Percentiles rank a stretch among this genome's conserved stretches.
Conservation (phyloP, 345 rosid genomes). For the Aquilaria malaccensis region DNA sequence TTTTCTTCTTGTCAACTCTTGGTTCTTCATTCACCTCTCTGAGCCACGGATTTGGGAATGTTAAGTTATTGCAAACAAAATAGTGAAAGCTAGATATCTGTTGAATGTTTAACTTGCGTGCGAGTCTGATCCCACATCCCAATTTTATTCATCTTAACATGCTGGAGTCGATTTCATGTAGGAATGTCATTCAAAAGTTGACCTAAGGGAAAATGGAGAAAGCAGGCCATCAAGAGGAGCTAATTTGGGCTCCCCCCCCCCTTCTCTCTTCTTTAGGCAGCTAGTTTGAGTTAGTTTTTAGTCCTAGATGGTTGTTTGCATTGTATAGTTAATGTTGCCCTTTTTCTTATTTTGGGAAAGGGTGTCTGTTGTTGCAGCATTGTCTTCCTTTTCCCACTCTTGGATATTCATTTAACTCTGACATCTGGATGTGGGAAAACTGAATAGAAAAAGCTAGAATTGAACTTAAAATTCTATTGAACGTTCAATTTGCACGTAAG, state of each 20-base stretch:
- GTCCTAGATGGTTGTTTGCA: too few species aligned
- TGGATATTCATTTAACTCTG: too few species aligned
- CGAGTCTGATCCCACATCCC: constrained; percentile 30
- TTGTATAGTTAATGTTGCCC: too few species aligned
- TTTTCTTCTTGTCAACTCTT: neutral
- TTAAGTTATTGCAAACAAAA: constrained; percentile 14
- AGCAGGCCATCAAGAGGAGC: too few species aligned
- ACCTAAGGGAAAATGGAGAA: too few species aligned
- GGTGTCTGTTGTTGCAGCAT: too few species aligned
- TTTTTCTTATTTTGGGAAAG: too few species aligned
- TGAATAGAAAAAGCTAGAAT: constrained; percentile 3
- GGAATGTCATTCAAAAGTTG: too few species aligned
- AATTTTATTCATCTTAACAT: neutral
- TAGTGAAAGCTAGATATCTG: constrained; percentile 18
- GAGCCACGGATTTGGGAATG: constrained; percentile 1
- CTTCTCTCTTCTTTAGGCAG: too few species aligned
- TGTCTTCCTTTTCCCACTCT: neutral
- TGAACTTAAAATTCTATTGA: constrained; percentile 2
- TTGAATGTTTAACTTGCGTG: constrained; percentile 32
- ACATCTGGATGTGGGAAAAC: constrained; percentile 1
- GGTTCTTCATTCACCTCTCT: neutral
- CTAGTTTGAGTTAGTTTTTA: too few species aligned
- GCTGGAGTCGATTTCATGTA: neutral
- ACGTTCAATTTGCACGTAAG: constrained; percentile 21
- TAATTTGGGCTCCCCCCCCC: too few species aligned